Conservation (phyloP, 768 basidiomycete genomes). For the Lyophyllum atratum region DNA sequence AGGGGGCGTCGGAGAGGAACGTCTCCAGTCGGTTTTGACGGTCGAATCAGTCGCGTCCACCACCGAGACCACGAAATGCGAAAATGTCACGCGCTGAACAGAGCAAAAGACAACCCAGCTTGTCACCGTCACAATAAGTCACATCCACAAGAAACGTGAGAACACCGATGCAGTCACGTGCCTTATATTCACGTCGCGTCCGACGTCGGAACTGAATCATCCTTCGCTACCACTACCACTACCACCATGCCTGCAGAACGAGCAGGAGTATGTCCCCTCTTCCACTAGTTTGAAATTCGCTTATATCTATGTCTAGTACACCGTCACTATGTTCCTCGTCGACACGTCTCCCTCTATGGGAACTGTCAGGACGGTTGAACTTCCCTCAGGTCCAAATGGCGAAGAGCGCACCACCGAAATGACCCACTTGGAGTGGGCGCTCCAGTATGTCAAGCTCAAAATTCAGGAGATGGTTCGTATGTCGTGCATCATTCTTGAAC, state of each 20-base stretch:
- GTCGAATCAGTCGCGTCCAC: conserved; percentile 27
- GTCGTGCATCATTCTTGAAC: neutral
- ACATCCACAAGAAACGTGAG: conserved; percentile 22
- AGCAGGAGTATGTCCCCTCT: conserved; percentile 62
- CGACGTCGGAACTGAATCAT: conserved; percentile 12
- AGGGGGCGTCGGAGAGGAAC: conserved; percentile 8
- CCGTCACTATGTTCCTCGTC: conserved; percentile 86
- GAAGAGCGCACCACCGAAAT: conserved; percentile 56
- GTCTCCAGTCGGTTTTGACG: conserved; percentile 12
- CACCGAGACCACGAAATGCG: conserved; percentile 17
- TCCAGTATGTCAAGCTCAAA: conserved; percentile 89
- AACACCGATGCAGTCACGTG: conserved; percentile 31
- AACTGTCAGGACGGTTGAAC: conserved; percentile 53
- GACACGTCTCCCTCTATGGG: conserved; percentile 91
- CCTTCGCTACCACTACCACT: conserved; percentile 6
- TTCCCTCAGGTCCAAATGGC: conserved; percentile 53
- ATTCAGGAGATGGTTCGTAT: conserved; percentile 81
- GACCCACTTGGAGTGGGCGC: conserved; percentile 77
- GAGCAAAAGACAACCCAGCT: conserved; percentile 32
- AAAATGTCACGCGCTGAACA: conserved; percentile 33
- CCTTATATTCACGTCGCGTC: conserved; percentile 34
- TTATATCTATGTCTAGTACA: conserved; percentile 52
- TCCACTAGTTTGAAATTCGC: conserved; percentile 5
- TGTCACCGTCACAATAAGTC: conserved; percentile 21
- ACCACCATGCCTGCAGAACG: conserved; percentile 73